These are phyloP conservation scores for Leishmania lainsoni DNA, from an alignment of 208 protist genomes.

Conservation along the genomic window DNA sequence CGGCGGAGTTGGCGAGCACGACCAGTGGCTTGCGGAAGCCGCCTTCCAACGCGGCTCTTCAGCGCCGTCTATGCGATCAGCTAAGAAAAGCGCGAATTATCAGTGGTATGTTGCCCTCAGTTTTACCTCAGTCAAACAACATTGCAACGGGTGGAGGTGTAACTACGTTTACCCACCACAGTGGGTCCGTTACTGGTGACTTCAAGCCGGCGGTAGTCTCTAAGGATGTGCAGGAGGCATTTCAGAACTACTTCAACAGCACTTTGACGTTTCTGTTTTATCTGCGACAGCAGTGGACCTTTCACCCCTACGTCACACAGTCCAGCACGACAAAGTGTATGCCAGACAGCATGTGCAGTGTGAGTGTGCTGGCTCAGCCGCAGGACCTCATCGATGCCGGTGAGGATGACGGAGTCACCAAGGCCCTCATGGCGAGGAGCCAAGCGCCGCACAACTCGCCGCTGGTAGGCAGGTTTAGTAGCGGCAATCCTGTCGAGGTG, in stretches of 20 bases:
- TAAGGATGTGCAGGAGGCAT: slow-evolving; percentile 28
- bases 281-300: slow-evolving; percentile 31
- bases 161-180: slow-evolving; percentile 6
- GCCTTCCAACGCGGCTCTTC: slow-evolving; percentile 16
- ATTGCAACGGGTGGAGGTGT: not conserved
- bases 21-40: slow-evolving; percentile 3
- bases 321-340: slow-evolving; percentile 26
- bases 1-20: slow-evolving; percentile 12
- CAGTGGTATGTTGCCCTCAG: slow-evolving; percentile 14
- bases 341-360: slow-evolving; percentile 32
- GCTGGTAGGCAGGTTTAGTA: slow-evolving; percentile 42
- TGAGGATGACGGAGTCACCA: slow-evolving; percentile 74
- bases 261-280: slow-evolving; percentile 30
- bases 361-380: slow-evolving; percentile 55
- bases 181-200: slow-evolving; percentile 10
- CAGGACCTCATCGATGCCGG: slow-evolving; percentile 50
- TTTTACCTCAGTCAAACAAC: slow-evolving; percentile 15
- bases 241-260: slow-evolving; percentile 32
- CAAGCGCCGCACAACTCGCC: slow-evolving; percentile 29
- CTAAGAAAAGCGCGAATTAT: slow-evolving; percentile 23
- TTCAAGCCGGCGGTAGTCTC: slow-evolving; percentile 19
- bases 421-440: slow-evolving; percentile 42
- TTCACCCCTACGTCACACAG: slow-evolving; percentile 35
- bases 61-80: slow-evolving; percentile 26
- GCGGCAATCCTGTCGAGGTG: slow-evolving; percentile 33